Percentiles rank a stretch among this genome's conserved stretches.
Evolutionary conservation across 352 stramenopile species (phyloP).

Genomic region (Phytophthora uliginosa): DNA sequence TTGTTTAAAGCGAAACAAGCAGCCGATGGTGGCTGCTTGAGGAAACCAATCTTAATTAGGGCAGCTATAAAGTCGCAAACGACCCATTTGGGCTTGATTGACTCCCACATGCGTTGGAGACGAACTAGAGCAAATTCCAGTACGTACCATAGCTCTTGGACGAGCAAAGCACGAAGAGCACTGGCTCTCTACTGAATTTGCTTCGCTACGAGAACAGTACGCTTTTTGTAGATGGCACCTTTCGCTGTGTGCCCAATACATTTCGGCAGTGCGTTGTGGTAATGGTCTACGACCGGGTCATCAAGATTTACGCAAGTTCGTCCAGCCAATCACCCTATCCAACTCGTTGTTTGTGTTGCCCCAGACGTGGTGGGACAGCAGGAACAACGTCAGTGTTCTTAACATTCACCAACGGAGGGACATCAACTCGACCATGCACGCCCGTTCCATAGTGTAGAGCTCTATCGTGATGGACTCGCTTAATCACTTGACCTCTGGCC

Average conservation of each 20-base stretch:
- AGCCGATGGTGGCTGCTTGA: no score
- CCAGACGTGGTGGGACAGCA: constrained; percentile 6
- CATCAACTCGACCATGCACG: constrained; percentile 10
- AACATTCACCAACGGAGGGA: constrained; percentile 1
- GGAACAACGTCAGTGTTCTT: constrained; percentile 10
- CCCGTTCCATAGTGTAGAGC: constrained; percentile 6
- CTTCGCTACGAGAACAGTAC: no score
- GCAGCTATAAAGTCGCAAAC: constrained; percentile 12
- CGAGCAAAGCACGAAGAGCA: constrained; percentile 7
- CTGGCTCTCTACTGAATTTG: constrained; percentile 10
- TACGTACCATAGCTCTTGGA: constrained; percentile 11
- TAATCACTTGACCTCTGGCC: constrained; percentile 1
- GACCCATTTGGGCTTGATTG: constrained; percentile 3
- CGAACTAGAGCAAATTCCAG: constrained; percentile 15
- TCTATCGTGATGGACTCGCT: constrained; percentile 10
- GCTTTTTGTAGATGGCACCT: no score
- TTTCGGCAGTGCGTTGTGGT: constrained; percentile 1
- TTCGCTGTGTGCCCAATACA: no score
- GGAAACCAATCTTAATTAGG: constrained; percentile 1
- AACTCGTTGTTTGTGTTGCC: constrained; percentile 6
- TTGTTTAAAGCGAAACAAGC: no score
- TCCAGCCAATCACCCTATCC: constrained; percentile 14
- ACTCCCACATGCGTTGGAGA: constrained; percentile 7
- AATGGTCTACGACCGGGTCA: no score
- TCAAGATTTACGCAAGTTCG: background rate